Conservation (phyloP, 148 eudicot species). For the Rhododendron ovatum region DNA sequence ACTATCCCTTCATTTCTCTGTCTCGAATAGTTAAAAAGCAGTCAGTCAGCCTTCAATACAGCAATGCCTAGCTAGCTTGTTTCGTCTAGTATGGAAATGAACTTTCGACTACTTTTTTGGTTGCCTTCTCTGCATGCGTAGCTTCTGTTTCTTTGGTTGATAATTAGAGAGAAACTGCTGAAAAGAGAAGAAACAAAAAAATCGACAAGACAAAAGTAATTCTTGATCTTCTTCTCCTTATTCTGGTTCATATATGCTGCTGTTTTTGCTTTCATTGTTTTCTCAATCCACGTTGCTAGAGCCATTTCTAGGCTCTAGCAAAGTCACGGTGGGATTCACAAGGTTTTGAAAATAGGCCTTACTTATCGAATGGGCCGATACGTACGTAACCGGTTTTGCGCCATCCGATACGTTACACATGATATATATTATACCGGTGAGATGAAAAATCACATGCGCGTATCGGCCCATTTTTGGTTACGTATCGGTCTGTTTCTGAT, state of each 20-base stretch:
- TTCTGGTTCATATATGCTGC: neutral
- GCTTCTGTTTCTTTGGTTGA: neutral
- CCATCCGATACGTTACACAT: too few relatives aligned
- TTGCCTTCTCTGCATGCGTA: neutral
- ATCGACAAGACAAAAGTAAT: neutral
- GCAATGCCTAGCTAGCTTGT: neutral
- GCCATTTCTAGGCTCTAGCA: too few relatives aligned
- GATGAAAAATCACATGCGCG: too few relatives aligned
- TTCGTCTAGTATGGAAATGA: neutral
- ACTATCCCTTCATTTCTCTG: neutral
- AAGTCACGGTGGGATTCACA: neutral
- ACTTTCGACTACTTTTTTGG: neutral
- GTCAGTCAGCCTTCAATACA: neutral
- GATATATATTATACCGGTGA: too few relatives aligned
- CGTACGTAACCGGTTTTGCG: too few relatives aligned
- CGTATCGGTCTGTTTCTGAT: neutral
- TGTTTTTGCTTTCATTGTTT: neutral
- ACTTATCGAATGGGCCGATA: too few relatives aligned
- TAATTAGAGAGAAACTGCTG: neutral
- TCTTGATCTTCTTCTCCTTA: neutral
- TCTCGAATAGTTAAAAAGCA: neutral
- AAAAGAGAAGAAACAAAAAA: too few relatives aligned
- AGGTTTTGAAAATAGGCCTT: neutral
- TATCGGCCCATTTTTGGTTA: too few relatives aligned
- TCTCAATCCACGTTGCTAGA: too few relatives aligned